Percentiles rank a stretch among this genome's conserved stretches.
Evolutionary conservation across 805 yeast genomes (phyloP).

Genomic region (Wickerhamiella vanderwaltii): DNA sequence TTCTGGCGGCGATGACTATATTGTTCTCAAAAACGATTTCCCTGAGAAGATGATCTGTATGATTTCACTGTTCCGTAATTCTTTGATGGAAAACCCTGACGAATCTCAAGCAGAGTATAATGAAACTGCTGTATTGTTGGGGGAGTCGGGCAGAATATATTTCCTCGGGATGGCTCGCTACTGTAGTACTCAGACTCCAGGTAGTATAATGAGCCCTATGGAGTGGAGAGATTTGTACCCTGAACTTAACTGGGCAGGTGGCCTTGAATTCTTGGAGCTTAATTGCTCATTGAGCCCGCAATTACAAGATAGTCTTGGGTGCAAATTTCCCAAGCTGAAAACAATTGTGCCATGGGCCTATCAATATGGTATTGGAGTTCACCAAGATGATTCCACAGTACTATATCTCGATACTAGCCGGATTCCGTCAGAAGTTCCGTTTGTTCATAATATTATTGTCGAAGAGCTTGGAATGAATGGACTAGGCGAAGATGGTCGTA

Average conservation of each 20-base stretch:
- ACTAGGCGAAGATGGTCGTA: not conserved
- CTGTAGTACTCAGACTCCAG: not conserved
- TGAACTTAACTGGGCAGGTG: constrained; percentile 4
- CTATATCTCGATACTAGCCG: constrained; percentile 1
- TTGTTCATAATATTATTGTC: not conserved
- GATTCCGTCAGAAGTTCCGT: not conserved
- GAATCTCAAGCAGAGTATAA: constrained; percentile 6
- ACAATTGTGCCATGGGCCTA: not conserved
- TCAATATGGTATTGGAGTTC: constrained; percentile 5
- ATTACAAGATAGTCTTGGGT: not conserved
- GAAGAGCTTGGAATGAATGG: not conserved
- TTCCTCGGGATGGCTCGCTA: constrained; percentile 2
- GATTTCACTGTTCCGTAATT: constrained; percentile 1
- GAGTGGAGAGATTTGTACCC: constrained; percentile 6
- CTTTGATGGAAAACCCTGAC: not conserved
- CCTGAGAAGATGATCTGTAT: constrained; percentile 1
- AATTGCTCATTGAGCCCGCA: not conserved
- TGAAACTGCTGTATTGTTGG: not conserved
- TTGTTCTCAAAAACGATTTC: not conserved
- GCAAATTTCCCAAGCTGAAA: not conserved
- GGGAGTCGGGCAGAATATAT: constrained; percentile 5
- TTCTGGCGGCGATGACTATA: constrained; percentile 7
- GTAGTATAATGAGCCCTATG: not conserved
- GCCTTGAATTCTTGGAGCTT: not conserved
- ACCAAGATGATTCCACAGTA: constrained; percentile 2